Evolutionary conservation across 441 rosid species (phyloP), one percentile per base, ranked within the genome.

Genomic region (Erodium texanum): DNA sequence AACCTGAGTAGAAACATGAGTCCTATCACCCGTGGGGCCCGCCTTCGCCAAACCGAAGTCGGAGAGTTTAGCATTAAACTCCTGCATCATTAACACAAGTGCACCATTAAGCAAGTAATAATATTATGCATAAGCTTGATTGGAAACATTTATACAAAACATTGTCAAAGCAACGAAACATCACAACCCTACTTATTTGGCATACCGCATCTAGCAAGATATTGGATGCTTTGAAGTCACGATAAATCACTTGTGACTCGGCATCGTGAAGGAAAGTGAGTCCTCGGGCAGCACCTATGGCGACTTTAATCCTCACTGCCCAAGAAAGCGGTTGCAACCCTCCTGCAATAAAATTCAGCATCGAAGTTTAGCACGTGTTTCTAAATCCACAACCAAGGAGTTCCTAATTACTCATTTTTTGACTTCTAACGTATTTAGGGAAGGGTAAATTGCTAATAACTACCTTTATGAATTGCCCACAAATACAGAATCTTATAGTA

Each of bases 31-130:
- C 10, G 88, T 88, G n/a, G 96, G 96, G 12, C 95, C 96, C 71
- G 84, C 90, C 78, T 86, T 85, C 5, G 96, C 98, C 68, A 89
- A 73, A 52, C 98, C 96, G 75, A 92, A 93, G 81, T 93, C 97
- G 36, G 98, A 93, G 43, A 92, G 88, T 78, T 83, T 92, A 24
- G 93, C 96, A 68, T 77, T 84, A 65, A 70, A 92, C 32, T 85
- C 95, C 96, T 89, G 71, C 92, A 87, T 45, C 52, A 80, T 68
- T 27, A 27, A 1, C 4, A 4, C 29, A 27, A 27, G 4, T 1
- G 1, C 4, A 27, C n/a, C n/a, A n/a, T n/a, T n/a, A 27, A 27
- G 29, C 29, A 27, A 27, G 29, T 27, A 27, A 1, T 27, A 27
- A 1, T 27, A 18, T 18, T 16, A 15, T n/a, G 7, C 22, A 52